phyloP scores from a whole-genome alignment of 805 yeast genomes.

The Lipomyces yamadae region DNA sequence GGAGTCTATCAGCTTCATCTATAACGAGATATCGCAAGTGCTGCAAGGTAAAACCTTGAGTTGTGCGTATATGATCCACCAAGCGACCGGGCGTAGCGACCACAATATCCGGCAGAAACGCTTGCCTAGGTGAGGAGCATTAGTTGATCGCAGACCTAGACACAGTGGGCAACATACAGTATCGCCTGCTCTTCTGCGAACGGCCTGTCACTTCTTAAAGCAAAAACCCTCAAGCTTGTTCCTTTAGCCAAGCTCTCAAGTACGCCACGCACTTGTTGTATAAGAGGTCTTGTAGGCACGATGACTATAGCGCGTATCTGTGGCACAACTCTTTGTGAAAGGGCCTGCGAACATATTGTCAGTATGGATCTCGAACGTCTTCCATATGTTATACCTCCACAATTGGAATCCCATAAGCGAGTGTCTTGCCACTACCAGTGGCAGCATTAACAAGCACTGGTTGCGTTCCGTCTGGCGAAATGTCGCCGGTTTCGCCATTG shows the following conservation, averaged over 20 bases:
- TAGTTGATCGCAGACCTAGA: background rate
- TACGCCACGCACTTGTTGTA: conserved; percentile 77
- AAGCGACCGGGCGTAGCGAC: conserved; percentile 58
- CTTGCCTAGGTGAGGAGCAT: conserved; percentile 1
- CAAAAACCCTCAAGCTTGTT: conserved; percentile 64
- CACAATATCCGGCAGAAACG: conserved; percentile 52
- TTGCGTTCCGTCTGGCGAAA: conserved; percentile 46
- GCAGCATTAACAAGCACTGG: conserved; percentile 90
- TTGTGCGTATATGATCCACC: conserved; percentile 90
- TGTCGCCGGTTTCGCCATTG: conserved; percentile 49
- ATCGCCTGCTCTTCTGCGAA: conserved; percentile 65
- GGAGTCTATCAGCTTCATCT: conserved; percentile 96
- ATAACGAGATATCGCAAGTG: conserved; percentile 81
- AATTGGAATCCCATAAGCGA: conserved; percentile 85
- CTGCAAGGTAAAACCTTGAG: conserved; percentile 84
- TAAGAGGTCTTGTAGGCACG: conserved; percentile 89
- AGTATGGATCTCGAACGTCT: background rate
- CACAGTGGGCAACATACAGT: conserved; percentile 42
- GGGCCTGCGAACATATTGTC: conserved; percentile 41
- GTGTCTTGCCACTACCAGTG: conserved; percentile 95
- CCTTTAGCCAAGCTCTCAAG: conserved; percentile 66
- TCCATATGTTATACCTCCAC: conserved; percentile 52
- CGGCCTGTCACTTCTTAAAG: conserved; percentile 60
- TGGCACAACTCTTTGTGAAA: conserved; percentile 69
- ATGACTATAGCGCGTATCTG: conserved; percentile 73